Percentiles rank a stretch among this genome's conserved stretches.
phyloP scores from a whole-genome alignment of 306 rosid species.

The Glycine tomentella region DNA sequence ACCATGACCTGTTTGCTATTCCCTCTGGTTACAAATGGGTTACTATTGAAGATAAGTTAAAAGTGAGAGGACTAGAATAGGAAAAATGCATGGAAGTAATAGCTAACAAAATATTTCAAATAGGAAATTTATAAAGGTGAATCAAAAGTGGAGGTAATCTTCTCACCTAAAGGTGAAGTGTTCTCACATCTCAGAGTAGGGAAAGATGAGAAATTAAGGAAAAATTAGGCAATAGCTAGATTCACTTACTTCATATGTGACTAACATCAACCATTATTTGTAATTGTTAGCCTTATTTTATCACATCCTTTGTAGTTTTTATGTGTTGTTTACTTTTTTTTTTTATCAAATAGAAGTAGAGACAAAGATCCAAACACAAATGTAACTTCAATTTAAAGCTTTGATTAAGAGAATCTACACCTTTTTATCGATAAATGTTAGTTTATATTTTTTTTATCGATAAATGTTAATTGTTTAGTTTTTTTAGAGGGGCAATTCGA shows the following conservation, averaged over 20 bases:
- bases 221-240: not conserved
- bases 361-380: too few species aligned
- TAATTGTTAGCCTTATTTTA: not conserved
- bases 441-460: too few species aligned
- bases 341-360: too few species aligned
- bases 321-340: too few species aligned
- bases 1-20: conserved; percentile 66
- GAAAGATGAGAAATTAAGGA: not conserved
- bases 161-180: not conserved
- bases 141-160: not conserved
- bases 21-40: conserved; percentile 71
- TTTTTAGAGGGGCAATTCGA: too few species aligned
- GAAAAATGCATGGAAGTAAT: conserved; percentile 57
- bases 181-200: not conserved
- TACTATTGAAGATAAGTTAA: conserved; percentile 44
- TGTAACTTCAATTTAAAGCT: not conserved
- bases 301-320: not conserved
- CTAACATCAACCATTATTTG: not conserved
- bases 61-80: conserved; percentile 56
- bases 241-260: not conserved
- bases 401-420: not conserved
- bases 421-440: too few species aligned
- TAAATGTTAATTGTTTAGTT: too few species aligned
- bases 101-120: conserved; percentile 1
- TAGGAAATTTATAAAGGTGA: not conserved